Evolutionary conservation across 495 filamentous ascomycete species (phyloP).

Genomic region (Neurospora cerealis): DNA sequence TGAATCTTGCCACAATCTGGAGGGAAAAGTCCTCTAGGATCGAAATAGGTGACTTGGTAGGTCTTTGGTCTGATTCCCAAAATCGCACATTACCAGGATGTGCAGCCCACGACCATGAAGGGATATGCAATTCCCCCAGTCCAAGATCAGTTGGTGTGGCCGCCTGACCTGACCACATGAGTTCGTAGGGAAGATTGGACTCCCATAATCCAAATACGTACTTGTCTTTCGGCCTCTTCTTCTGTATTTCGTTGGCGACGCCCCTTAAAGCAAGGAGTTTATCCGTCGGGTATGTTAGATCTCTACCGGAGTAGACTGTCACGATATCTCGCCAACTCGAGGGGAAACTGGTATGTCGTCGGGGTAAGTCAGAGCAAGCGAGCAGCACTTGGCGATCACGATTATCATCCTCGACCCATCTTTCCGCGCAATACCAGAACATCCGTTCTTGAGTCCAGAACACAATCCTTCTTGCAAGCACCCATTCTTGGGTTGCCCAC

Average conservation of each 20-base stretch:
- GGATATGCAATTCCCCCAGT: neutral
- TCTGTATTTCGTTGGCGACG: neutral
- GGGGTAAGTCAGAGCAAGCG: too few relatives aligned
- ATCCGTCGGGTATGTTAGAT: neutral
- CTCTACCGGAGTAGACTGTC: neutral
- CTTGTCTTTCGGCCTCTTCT: neutral
- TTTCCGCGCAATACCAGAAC: rapidly evolving
- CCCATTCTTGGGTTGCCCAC: neutral
- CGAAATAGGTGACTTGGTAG: too few relatives aligned
- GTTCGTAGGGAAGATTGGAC: neutral
- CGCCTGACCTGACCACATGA: neutral
- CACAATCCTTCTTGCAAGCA: neutral
- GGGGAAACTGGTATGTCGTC: too few relatives aligned
- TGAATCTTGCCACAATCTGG: neutral
- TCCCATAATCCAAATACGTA: neutral
- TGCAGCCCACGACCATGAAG: neutral
- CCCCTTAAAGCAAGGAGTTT: neutral
- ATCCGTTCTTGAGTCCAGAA: neutral
- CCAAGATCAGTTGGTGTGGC: neutral
- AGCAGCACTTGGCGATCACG: too few relatives aligned
- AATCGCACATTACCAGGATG: too few relatives aligned
- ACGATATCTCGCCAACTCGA: too few relatives aligned
- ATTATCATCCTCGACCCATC: too few relatives aligned
- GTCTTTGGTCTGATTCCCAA: too few relatives aligned
- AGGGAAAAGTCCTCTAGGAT: neutral